Evolutionary conservation across 2,329 filamentous ascomycete species (phyloP), one percentile per base, ranked within the genome.

Genomic region (Ophiostoma pallidulum): DNA sequence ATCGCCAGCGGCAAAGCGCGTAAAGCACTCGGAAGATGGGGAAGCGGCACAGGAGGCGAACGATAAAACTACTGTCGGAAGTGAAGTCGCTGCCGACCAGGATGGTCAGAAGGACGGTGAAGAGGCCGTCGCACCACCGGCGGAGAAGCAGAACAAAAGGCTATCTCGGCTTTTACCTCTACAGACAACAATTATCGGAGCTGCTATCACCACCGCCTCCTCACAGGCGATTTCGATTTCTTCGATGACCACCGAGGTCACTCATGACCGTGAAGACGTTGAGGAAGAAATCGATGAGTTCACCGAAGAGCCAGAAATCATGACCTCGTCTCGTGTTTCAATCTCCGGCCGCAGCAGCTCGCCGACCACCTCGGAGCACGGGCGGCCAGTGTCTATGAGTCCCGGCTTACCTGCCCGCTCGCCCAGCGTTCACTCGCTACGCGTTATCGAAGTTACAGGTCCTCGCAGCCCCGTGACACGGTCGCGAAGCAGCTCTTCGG

Each of bases 291-390:
- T 71, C 56, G 55, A 74, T 59, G 53, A 75, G 55, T 65, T 78
- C 67, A 60, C 77, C 59, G 74, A 85, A 70, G 70, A 77, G 55
- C 73, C 75, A 3, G 67, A 78, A 55, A 75, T 80, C 26, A 53
- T 80, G 47, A 79, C 73, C 0, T 77, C 75, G 0, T 70, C 75
- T 4, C 67, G 76, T 31, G 66, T 80, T 8, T 80, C 76, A 4
- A 69, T 78, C 22, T 68, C 68, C 26, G 73, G 73, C 29, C 69
- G 70, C 20, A 64, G 62, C 53, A 68, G 67, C 28, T 75, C 74
- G 1, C 71, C 73, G 2, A 63, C 71, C 3, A 60, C 64, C 2
- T 74, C 74, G 0, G 75, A 78, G 8, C 62, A 64, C 35, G 66
- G 65, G 24, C 70, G 55, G 52, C 67, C 56, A 46, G 60, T 63